phyloP scores from a whole-genome alignment of 805 yeast genomes.

The Grigorovia humatica region DNA sequence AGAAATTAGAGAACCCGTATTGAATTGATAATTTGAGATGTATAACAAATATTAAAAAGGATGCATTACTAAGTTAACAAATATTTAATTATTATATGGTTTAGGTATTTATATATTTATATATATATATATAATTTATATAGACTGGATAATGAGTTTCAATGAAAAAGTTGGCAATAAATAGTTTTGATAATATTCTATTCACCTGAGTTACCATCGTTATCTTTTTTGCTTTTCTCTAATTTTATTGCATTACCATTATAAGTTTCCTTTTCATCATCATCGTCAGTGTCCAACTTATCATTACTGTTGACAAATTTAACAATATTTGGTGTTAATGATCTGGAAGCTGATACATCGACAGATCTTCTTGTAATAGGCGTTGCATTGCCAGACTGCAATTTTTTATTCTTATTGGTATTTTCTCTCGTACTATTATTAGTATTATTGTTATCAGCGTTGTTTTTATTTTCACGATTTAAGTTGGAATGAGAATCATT shows the following conservation, averaged over 20 bases:
- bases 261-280: slow-evolving; percentile 37
- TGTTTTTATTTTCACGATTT: too few relatives aligned
- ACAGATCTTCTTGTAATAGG: background rate
- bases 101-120: background rate
- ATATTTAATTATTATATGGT: too few relatives aligned
- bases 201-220: background rate
- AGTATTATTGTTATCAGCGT: background rate
- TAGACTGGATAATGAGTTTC: too few relatives aligned
- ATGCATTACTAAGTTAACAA: background rate
- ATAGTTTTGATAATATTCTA: background rate
- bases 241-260: slow-evolving; percentile 47
- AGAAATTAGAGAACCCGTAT: background rate
- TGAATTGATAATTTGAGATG: background rate
- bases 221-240: slow-evolving; percentile 32
- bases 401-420: background rate
- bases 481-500: too few relatives aligned
- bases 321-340: slow-evolving; percentile 25
- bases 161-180: too few relatives aligned
- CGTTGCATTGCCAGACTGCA: background rate
- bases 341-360: slow-evolving; percentile 11
- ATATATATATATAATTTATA: background rate
- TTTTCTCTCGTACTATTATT: background rate
- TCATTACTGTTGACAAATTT: slow-evolving; percentile 21
- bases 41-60: background rate
- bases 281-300: slow-evolving; percentile 9